Conservation (phyloP, 1,284 basidiomycete species). For the Cutaneotrichosporon sp. region DNA sequence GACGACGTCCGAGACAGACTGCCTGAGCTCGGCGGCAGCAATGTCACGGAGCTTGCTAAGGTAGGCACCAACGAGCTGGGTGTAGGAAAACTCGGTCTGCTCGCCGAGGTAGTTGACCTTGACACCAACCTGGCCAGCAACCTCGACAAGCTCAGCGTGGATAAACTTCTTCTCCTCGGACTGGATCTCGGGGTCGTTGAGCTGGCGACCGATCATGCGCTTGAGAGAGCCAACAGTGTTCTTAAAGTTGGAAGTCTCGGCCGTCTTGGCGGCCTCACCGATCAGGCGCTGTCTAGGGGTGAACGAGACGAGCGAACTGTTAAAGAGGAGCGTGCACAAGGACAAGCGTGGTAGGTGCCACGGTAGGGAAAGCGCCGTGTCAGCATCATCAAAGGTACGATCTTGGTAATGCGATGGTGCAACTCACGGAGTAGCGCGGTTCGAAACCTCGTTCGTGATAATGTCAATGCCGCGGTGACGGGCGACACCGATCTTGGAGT, state of each 20-base stretch:
- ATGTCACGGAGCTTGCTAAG: constrained; percentile 84
- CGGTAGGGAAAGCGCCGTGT: neutral
- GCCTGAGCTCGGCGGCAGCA: constrained; percentile 76
- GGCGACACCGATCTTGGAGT: constrained; percentile 91
- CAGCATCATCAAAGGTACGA: constrained; percentile 7
- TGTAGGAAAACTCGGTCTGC: constrained; percentile 70
- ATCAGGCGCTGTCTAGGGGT: constrained; percentile 81
- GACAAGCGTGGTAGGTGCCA: neutral
- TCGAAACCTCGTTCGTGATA: constrained; percentile 92
- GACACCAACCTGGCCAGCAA: constrained; percentile 73
- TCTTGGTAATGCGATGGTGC: neutral
- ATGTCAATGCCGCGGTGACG: constrained; percentile 92
- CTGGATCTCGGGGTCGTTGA: constrained; percentile 75
- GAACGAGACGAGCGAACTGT: constrained; percentile 86
- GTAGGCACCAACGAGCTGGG: constrained; percentile 83
- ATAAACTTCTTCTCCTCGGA: constrained; percentile 84
- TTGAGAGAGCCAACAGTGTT: constrained; percentile 91
- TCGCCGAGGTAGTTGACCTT: constrained; percentile 87
- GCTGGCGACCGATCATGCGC: constrained; percentile 75
- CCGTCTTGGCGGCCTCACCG: constrained; percentile 90
- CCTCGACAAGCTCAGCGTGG: constrained; percentile 78
- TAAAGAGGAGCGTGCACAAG: neutral
- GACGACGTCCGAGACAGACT: constrained; percentile 79
- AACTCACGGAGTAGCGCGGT: constrained; percentile 84
- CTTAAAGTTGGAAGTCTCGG: constrained; percentile 95